These are phyloP conservation scores for Nakazawaea anatomiae DNA, from an alignment of 805 yeast genomes.

Conservation along the genomic window DNA sequence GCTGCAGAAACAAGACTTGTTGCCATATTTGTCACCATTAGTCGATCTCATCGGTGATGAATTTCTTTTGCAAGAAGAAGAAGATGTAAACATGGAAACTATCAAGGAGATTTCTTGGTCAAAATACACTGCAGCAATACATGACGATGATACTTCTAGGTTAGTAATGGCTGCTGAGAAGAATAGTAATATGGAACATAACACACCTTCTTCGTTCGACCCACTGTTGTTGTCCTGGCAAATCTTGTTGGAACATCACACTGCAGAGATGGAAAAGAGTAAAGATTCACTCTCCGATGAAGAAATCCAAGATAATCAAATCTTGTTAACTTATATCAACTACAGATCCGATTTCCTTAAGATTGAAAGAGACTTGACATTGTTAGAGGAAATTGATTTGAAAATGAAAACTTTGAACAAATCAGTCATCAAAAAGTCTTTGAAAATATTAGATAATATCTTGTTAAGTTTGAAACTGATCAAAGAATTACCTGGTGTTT, in stretches of 20 bases:
- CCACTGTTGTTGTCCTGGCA: slow-evolving; percentile 58
- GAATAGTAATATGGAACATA: slow-evolving; percentile 23
- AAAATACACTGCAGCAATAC: slow-evolving; percentile 50
- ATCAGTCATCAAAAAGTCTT: slow-evolving; percentile 31
- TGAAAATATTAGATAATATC: slow-evolving; percentile 46
- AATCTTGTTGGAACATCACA: slow-evolving; percentile 58
- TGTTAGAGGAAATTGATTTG: slow-evolving; percentile 29
- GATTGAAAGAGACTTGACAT: slow-evolving; percentile 62
- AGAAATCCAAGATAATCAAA: slow-evolving; percentile 64
- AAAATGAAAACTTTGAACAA: slow-evolving; percentile 12
- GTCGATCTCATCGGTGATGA: slow-evolving; percentile 28
- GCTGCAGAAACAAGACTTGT: slow-evolving; percentile 23
- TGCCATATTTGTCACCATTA: slow-evolving; percentile 29
- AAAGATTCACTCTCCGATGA: slow-evolving; percentile 39
- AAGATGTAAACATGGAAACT: slow-evolving; percentile 17
- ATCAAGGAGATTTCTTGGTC: slow-evolving; percentile 41
- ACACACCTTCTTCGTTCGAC: slow-evolving; percentile 48
- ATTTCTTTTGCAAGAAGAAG: slow-evolving; percentile 23
- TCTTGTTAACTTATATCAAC: slow-evolving; percentile 68
- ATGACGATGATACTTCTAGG: slow-evolving; percentile 69
- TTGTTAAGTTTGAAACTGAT: slow-evolving; percentile 50
- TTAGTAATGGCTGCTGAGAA: slow-evolving; percentile 38
- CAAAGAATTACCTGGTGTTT: slow-evolving; percentile 86
- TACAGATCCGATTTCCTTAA: slow-evolving; percentile 62
- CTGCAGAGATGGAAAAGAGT: slow-evolving; percentile 43